Evolutionary conservation across 192 early-diverging fungal species (phyloP), one percentile per base, ranked within the genome.

Genomic region (Chytriomyces sp.): DNA sequence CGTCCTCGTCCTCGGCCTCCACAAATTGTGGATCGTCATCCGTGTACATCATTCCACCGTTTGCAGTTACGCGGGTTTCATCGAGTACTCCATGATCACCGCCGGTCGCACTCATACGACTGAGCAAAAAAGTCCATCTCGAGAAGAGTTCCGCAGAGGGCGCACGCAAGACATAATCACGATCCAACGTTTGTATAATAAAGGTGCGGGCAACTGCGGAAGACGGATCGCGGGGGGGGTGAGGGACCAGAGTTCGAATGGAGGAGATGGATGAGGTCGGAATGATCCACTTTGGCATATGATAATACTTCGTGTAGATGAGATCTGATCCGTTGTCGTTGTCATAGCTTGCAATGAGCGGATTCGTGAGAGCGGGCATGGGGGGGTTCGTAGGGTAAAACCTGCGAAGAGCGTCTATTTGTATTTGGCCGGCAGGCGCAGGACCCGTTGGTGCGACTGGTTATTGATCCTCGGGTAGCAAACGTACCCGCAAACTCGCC

Each of bases 211-310:
- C 59, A 10, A 38, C 12, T 64, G 72, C 75, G 33, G 64, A 62
- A 5, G 58, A 31, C 1, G 80, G 80, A 52, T 75, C 70, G 22
- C 57, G 19, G 2, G 73, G 22, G 2, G 73, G 74, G 31, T 64
- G 69, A 6, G 38, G 74, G 25, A 68, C 52, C 0, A 74, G 39
- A 17, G 80, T 64, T 30, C 65, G 39, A 34, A 81, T 64, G 7
- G 60, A 75, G 25, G 38, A 39, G 39, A 81, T 78, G 12, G 62
- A 14, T 4, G 64, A 39, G 28, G 72, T 73, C 4, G 80, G 77
- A 22, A 81, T 79, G 54, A 78, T 77, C 76, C 76, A 81, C 80
- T 81, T 81, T 32, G 80, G 80, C 56, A 78, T 55, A 49, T 67
- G 73, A 57, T 69, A 81, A 55, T 78, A 70, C 36, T 60, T 56